phyloP scores from a whole-genome alignment of 805 yeast species.

The Lipomyces chichibuensis region DNA sequence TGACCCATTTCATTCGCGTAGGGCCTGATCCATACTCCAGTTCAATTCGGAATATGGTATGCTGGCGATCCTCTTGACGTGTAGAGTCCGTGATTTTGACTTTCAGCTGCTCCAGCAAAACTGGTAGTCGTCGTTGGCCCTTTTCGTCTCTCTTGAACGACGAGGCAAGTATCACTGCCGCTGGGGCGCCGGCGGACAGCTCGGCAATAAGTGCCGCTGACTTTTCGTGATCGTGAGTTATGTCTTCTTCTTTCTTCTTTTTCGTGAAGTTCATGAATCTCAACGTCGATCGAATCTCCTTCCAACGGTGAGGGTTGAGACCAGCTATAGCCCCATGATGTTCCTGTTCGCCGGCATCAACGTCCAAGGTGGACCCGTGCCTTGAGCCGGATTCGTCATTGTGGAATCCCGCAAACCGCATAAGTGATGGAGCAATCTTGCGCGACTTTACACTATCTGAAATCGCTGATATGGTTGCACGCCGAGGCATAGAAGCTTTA shows the following conservation, averaged over 20 bases:
- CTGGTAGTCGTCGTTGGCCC: conserved; percentile 68
- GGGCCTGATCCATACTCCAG: conserved; percentile 90
- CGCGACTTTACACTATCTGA: neutral
- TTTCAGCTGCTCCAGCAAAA: conserved; percentile 72
- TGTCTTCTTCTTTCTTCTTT: conserved; percentile 35
- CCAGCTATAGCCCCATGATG: neutral
- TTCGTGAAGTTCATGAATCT: conserved; percentile 29
- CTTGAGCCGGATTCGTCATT: neutral
- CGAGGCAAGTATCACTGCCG: conserved; percentile 73
- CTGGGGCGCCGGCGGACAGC: conserved; percentile 69
- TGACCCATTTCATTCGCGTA: conserved; percentile 75
- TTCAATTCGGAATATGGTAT: conserved; percentile 61
- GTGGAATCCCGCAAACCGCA: conserved; percentile 4
- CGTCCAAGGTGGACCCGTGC: neutral
- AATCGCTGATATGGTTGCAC: conserved; percentile 10
- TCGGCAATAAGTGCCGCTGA: conserved; percentile 52
- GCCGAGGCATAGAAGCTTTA: conserved; percentile 2
- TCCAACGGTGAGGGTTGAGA: conserved; percentile 15
- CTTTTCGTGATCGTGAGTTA: conserved; percentile 38
- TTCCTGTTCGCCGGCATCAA: neutral
- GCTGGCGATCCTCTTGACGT: conserved; percentile 47
- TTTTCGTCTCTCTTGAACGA: conserved; percentile 72
- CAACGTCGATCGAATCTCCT: conserved; percentile 21
- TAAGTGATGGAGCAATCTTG: neutral
- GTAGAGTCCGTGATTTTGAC: conserved; percentile 53